Evolutionary conservation across 345 rosid genomes (phyloP).

Genomic region (Syzygium aromaticum): DNA sequence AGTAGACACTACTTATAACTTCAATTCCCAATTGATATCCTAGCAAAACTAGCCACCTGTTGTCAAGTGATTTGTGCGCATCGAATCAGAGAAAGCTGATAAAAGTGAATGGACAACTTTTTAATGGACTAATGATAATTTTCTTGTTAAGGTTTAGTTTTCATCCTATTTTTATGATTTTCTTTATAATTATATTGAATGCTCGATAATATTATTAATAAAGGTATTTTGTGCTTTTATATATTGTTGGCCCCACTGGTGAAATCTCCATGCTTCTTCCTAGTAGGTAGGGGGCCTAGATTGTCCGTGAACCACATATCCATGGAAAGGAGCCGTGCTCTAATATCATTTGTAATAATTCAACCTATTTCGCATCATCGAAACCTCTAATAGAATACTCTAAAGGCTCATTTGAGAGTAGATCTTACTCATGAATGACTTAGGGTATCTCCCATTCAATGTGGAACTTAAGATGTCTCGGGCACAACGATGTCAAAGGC

Average conservation of each 20-base stretch:
- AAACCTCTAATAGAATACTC: no score
- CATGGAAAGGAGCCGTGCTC: background rate
- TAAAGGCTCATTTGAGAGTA: background rate
- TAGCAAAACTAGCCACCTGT: background rate
- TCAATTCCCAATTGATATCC: background rate
- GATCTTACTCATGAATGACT: background rate
- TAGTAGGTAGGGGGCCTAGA: background rate
- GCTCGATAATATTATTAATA: background rate
- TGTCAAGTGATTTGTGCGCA: background rate
- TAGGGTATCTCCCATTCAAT: background rate
- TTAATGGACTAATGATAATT: background rate
- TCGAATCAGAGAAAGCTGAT: background rate
- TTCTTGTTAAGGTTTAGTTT: background rate
- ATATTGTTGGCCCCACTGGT: background rate
- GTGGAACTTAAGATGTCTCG: background rate
- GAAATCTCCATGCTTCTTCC: background rate
- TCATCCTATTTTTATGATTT: background rate
- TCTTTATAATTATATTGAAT: no score
- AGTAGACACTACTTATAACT: background rate
- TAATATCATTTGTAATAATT: background rate
- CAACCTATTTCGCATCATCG: no score
- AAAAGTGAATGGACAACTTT: background rate
- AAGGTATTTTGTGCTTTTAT: background rate
- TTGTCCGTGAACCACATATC: background rate
- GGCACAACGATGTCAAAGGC: background rate